Conservation (phyloP, 208 protist species). For the Herpetomonas tarakana region DNA sequence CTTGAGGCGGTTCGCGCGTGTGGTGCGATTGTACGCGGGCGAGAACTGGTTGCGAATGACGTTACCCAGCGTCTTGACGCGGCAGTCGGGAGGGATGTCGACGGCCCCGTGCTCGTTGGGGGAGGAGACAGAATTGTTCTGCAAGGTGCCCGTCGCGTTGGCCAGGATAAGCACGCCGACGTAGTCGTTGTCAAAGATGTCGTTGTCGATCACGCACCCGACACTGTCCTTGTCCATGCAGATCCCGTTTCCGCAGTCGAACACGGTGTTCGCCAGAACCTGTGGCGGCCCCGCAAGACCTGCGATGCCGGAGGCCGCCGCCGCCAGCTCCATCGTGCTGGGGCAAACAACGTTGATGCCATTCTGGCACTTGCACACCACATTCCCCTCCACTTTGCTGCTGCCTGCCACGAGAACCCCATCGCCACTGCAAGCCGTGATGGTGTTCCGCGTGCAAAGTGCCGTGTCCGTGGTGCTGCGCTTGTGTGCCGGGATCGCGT, state of each 20-base stretch:
- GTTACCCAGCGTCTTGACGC: slow-evolving; percentile 57
- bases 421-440: slow-evolving; percentile 49
- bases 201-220: slow-evolving; percentile 47
- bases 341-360: slow-evolving; percentile 52
- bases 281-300: slow-evolving; percentile 12
- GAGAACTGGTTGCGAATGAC: slow-evolving; percentile 86
- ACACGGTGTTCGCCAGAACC: slow-evolving; percentile 52
- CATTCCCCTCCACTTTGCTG: slow-evolving; percentile 61
- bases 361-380: slow-evolving; percentile 51
- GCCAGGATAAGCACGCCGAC: slow-evolving; percentile 41
- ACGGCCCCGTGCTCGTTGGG: slow-evolving; percentile 52
- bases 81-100: slow-evolving; percentile 45
- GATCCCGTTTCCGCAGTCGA: slow-evolving; percentile 60
- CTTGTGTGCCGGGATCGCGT: slow-evolving; percentile 40
- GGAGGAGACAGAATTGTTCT: slow-evolving; percentile 73
- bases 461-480: slow-evolving; percentile 33
- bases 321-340: background rate
- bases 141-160: slow-evolving; percentile 43
- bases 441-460: slow-evolving; percentile 44
- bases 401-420: slow-evolving; percentile 53
- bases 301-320: background rate
- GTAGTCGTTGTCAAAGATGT: slow-evolving; percentile 80
- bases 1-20: slow-evolving; percentile 44
- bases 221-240: slow-evolving; percentile 41
- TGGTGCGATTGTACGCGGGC: slow-evolving; percentile 67